A percentile compares a stretch with the other conserved stretches of the same genome.
These are phyloP conservation scores for Alternaria burnsii DNA, from an alignment of 2,329 filamentous ascomycete species.

Conservation along the genomic window DNA sequence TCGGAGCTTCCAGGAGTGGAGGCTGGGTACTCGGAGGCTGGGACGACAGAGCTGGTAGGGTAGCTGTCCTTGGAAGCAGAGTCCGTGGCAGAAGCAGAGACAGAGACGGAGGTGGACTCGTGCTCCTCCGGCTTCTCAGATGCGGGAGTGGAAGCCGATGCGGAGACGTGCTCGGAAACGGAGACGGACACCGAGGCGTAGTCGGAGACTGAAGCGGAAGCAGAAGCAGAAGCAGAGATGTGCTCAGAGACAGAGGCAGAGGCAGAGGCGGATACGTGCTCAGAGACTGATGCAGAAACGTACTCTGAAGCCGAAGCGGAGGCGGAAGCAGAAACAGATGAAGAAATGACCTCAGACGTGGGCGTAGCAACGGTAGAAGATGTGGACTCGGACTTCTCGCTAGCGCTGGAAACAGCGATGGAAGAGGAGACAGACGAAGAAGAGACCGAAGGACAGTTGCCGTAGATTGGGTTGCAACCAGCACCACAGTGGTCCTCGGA, in stretches of 20 bases:
- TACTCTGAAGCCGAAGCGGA: not conserved
- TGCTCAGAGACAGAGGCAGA: constrained; percentile 5
- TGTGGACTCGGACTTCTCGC: constrained; percentile 14
- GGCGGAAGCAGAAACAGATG: constrained; percentile 3
- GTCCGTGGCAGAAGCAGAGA: not conserved
- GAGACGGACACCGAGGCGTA: not conserved
- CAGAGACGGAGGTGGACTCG: not conserved
- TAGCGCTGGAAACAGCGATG: constrained; percentile 8
- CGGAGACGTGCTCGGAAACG: constrained; percentile 10
- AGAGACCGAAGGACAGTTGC: constrained; percentile 27
- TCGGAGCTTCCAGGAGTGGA: not conserved
- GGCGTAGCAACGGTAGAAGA: not conserved
- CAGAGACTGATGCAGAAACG: constrained; percentile 1
- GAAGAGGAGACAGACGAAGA: not conserved
- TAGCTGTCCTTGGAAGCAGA: constrained; percentile 18
- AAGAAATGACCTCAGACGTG: not conserved
- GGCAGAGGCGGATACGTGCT: constrained; percentile 13
- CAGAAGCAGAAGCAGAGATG: constrained; percentile 10
- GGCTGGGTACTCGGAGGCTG: constrained; percentile 14
- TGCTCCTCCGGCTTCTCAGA: not conserved
- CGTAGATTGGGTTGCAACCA: constrained; percentile 42
- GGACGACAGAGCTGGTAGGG: constrained; percentile 16
- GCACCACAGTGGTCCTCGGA: constrained; percentile 38
- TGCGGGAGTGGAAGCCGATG: not conserved
- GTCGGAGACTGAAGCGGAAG: constrained; percentile 2